phyloP scores from a whole-genome alignment of 192 early-diverging fungal genomes.

The Anaeromyces robustus region DNA sequence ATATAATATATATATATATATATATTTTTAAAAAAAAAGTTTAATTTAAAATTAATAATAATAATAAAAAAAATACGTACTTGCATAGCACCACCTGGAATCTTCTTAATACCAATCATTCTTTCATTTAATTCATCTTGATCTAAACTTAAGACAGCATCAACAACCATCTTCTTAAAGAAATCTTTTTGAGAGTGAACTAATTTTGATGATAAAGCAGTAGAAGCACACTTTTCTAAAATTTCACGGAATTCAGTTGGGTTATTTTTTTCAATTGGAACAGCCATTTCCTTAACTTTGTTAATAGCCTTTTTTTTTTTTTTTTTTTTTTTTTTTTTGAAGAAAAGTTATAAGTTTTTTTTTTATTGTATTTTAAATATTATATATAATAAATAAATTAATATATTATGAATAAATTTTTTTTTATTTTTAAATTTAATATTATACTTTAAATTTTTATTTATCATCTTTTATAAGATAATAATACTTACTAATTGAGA shows the following conservation, averaged over 20 bases:
- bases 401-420: no score
- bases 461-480: background rate
- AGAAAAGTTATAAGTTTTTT: no score
- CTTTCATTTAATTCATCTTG: conserved; percentile 89
- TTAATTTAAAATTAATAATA: no score
- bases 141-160: conserved; percentile 88
- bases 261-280: conserved; percentile 66
- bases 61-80: background rate
- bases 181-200: conserved; percentile 94
- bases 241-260: conserved; percentile 70
- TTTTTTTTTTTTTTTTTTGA: no score
- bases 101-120: conserved; percentile 97
- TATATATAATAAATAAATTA: no score
- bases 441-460: background rate
- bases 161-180: conserved; percentile 96
- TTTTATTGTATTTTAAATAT: no score
- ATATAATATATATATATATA: background rate
- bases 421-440: no score
- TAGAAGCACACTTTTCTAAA: conserved; percentile 90
- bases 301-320: conserved; percentile 50
- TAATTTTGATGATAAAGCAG: conserved; percentile 96
- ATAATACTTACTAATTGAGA: conserved; percentile 47
- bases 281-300: conserved; percentile 84
- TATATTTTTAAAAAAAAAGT: no score
- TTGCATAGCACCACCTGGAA: conserved; percentile 87